These are phyloP conservation scores for Colletotrichum sp. DNA, from an alignment of 2,329 filamentous ascomycete species.

Conservation along the genomic window DNA sequence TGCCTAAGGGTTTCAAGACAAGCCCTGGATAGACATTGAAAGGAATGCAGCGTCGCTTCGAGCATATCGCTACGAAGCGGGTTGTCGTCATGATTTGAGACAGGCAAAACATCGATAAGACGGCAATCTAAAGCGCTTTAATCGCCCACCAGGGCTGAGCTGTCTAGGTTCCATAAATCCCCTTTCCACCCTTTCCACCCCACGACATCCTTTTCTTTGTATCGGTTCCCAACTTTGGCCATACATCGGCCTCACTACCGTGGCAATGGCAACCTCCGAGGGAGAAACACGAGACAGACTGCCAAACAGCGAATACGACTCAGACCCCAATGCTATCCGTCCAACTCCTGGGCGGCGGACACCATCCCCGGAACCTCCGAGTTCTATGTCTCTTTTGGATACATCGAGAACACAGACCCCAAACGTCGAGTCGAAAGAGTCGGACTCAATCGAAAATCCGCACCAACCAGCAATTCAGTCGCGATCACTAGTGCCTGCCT, in stretches of 20 bases:
- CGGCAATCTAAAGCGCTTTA: not conserved
- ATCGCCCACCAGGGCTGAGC: not conserved
- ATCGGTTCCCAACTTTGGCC: fast-evolving
- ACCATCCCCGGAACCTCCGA: not conserved
- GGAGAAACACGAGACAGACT: not conserved
- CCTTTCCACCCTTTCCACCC: fast-evolving
- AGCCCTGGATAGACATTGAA: not conserved
- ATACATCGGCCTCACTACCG: not conserved
- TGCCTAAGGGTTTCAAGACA: not conserved
- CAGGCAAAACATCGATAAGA: not conserved
- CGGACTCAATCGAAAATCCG: not conserved
- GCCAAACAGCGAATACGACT: not conserved
- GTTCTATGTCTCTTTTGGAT: not conserved
- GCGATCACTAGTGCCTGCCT: not conserved
- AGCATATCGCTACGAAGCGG: not conserved
- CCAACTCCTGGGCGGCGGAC: not conserved
- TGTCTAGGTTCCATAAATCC: not conserved
- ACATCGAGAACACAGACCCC: not conserved
- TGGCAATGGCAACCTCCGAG: not conserved
- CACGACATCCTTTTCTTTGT: not conserved
- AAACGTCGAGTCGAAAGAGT: not conserved
- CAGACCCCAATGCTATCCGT: too few relatives aligned
- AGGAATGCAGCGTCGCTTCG: not conserved
- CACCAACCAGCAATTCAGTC: not conserved
- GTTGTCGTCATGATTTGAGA: not conserved